A percentile compares a stretch with the other conserved stretches of the same genome.
Evolutionary conservation across 176 grass and related monocot genomes (phyloP).

Genomic region (Eremochloa ophiuroides): DNA sequence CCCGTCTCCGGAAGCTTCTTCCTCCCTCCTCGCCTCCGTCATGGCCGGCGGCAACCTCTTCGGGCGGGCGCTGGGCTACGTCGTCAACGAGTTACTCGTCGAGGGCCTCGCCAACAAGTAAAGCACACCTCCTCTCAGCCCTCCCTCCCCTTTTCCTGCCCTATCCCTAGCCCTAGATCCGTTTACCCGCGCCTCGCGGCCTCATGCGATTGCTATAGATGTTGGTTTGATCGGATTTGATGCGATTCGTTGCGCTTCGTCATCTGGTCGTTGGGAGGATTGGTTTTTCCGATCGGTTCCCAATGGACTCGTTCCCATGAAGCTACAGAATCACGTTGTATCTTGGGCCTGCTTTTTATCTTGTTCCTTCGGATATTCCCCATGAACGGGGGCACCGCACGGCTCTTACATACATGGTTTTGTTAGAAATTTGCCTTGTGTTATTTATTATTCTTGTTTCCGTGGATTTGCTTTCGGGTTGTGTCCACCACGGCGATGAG

Average conservation of each 20-base stretch:
- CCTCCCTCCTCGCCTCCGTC: background rate
- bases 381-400: conserved; percentile 4
- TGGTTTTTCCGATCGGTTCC: conserved; percentile 21
- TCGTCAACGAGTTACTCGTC: conserved; percentile 60
- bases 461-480: background rate
- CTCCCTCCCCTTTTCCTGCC: background rate
- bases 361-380: background rate
- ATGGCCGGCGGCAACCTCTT: conserved; percentile 67
- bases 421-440: background rate
- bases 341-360: conserved; percentile 13
- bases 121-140: conserved; percentile 5
- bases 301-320: conserved; percentile 63
- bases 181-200: background rate
- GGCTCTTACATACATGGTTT: conserved; percentile 41
- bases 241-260: conserved; percentile 29
- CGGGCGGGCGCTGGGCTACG: conserved; percentile 50
- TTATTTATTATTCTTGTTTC: background rate
- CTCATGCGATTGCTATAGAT: background rate
- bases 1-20: conserved; percentile 17
- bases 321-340: conserved; percentile 50
- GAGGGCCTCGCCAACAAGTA: conserved; percentile 70
- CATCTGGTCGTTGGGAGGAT: conserved; percentile 59
- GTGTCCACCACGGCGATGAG: conserved; percentile 16
- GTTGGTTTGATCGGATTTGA: background rate
- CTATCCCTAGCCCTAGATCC: background rate